Base-by-base conservation (phyloP, 2,329 filamentous ascomycete genomes). In the Fusarium sp. region DNA sequence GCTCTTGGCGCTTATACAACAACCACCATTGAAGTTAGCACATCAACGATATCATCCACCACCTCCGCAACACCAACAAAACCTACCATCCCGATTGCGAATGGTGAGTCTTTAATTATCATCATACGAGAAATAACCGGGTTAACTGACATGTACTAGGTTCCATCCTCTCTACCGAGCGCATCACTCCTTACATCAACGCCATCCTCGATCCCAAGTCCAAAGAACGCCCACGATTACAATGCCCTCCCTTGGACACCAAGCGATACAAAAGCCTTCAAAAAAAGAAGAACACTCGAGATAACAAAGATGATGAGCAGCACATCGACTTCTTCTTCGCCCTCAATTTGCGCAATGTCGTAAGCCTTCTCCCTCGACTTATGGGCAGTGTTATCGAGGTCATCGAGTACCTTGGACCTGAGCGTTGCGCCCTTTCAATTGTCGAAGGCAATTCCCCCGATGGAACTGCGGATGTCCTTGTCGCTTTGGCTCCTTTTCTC, bases 381-480 rank as follows among this genome's bases (percentile, higher is more conserved):
- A 72, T 89, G 33, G 83, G 85, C 9, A 85, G 83, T 43, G 78
- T 89, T 31, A 69, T 88, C 42, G 83, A 87, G 69, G 77, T 79
- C 1, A 82, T 87, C 7, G 76, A 74, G 5, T 87, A 84, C 66
- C 80, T 89, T 1, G 86, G 87, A 3, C 82, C 85, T 0, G 66
- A 81, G 11, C 78, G 80, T 59, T 89, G 86, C 70, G 84, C 81
- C 0, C 76, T 89, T 1, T 88, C 85, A 5, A 83, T 89, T 26
- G 81, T 89, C 10, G 87, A 88, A 67, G 86, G 86, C 24, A 80
- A 85, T 67, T 88, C 86, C 0, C 71, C 80, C 21, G 87, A 89
- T 65, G 86, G 85, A 10, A 89, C 87, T 1, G 80, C 74, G 44
- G 84, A 87, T 38, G 79, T 88, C 11, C 80, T 89, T 4, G 59